A percentile compares a stretch with the other conserved stretches of the same genome.
Evolutionary conservation across 352 stramenopile species (phyloP).

Genomic region (Globisporangium solare): DNA sequence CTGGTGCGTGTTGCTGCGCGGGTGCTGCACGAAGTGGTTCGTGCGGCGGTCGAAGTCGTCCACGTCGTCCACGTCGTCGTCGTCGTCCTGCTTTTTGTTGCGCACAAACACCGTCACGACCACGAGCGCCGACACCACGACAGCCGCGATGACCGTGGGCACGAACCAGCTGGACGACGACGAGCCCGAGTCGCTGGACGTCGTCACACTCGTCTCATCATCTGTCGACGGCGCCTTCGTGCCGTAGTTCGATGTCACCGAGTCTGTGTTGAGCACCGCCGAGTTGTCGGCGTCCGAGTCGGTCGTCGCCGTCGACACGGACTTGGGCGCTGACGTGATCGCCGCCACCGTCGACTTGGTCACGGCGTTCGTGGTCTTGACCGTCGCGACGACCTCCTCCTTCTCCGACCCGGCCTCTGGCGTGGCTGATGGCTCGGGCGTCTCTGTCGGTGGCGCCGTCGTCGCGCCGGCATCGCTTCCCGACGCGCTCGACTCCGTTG

Average conservation of each 20-base stretch:
- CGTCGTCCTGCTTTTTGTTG: slow-evolving; percentile 32
- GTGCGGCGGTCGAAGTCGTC: slow-evolving; percentile 41
- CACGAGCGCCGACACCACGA: slow-evolving; percentile 46
- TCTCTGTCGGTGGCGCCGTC: slow-evolving; percentile 15
- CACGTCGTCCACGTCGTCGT: slow-evolving; percentile 48
- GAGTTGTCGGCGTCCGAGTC: slow-evolving; percentile 18
- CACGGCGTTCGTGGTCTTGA: slow-evolving; percentile 17
- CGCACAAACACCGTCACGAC: slow-evolving; percentile 63
- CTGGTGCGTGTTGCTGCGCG: slow-evolving; percentile 53
- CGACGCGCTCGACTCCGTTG: slow-evolving; percentile 2
- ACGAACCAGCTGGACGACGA: slow-evolving; percentile 44
- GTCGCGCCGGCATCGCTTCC: slow-evolving; percentile 11
- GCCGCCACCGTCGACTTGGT: slow-evolving; percentile 15
- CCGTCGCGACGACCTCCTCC: slow-evolving; percentile 16
- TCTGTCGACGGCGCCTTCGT: slow-evolving; percentile 31
- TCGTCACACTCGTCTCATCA: slow-evolving; percentile 22
- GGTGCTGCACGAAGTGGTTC: slow-evolving; percentile 58
- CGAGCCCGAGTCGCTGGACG: slow-evolving; percentile 9
- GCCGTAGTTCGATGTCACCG: slow-evolving; percentile 42
- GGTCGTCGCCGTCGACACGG: slow-evolving; percentile 2
- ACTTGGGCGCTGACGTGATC: slow-evolving; percentile 17
- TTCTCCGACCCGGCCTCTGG: slow-evolving; percentile 7
- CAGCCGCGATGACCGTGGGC: slow-evolving; percentile 46
- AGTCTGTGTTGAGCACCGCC: slow-evolving; percentile 29
- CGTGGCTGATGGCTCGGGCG: slow-evolving; percentile 12